Evolutionary conservation across 192 early-diverging fungal species (phyloP), one percentile per base, ranked within the genome.

Genomic region (Pecoramyces ruminantium): DNA sequence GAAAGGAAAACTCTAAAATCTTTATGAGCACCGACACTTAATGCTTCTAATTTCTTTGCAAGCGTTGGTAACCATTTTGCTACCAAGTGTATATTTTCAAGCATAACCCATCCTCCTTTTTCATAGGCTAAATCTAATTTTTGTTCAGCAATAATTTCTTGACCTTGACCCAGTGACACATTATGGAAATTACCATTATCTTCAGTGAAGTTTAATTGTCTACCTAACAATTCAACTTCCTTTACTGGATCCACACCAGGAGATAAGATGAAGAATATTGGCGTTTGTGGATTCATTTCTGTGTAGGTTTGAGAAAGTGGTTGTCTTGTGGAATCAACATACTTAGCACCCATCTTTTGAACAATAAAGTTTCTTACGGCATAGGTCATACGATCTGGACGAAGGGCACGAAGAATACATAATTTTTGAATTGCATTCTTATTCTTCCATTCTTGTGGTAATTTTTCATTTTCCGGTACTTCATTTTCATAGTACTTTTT

Each of bases 161-260:
- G 90, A 51, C 90, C 90, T 83, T 92, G 90, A 27, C 90, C 90
- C 5, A 92, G 83, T 14, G 90, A 92, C n/a, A 92, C 90, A 80
- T 91, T 90, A 83, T 91, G 89, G 88, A 91, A 91, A 83, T 90
- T 92, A 12, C 85, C 85, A 77, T 86, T 85, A 82, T 92, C 90
- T 82, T 89, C 90, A 5, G 86, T 84, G 6, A 90, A 83, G 16
- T 89, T 88, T 14, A 87, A 58, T 29, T 78, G 81, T 25, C 87
- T 81, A 21, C 90, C 90, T 11, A 90, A 81, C 28, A 87, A 86
- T 84, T 92, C 90, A 28, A 92, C 90, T 87, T 92, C 90, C 81
- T 92, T 92, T 27, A 92, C 89, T 1, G 90, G 90, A 82, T 92
- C 90, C 30, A 92, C 90, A 88, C 90, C 90, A 79, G 90, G 90